Evolutionary conservation across 2,329 filamentous ascomycete genomes (phyloP), one percentile per base, ranked within the genome.

Genomic region (Fusarium sp.): DNA sequence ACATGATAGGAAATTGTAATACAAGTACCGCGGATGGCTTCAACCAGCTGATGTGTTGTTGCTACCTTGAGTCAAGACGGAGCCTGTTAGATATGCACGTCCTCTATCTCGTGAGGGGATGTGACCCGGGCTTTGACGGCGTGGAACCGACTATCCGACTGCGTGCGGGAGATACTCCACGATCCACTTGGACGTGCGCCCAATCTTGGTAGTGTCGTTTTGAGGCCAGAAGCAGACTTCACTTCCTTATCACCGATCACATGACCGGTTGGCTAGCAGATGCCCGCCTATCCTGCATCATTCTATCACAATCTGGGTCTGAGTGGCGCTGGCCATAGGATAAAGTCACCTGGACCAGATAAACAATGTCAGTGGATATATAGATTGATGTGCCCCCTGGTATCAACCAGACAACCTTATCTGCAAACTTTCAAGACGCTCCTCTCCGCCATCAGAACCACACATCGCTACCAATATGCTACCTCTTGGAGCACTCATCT

Each of bases 231-330:
- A 30, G 32, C 20, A 51, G 40, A 61, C 11, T 5, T 14, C 6
- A 6, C 11, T 15, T 10, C 44, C 54, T 61, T 68, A 61, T 60
- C 65, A 52, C 65, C 65, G 65, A 68, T 68, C 65, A 68, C 55
- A 44, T 68, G 65, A 68, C 65, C 65, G 65, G 65, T 19, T 30
- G n/a, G 20, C 19, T 24, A 28, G 28, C 50, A 36, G 9, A 36
- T 56, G 36, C 20, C 65, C 65, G 65, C 53, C 50, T 65, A 68
- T 42, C 42, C 36, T 38, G 39, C 21, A 32, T 59, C 40, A 34
- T 19, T 44, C 23, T 40, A 51, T 45, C 17, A 14, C 39, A 21
- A 15, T 39, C 36, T 30, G 26, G 32, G 24, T 10, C 6, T n/a
- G 14, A 8, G 60, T 63, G 60, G 60, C 60, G 60, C 46, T 23